phyloP scores from a whole-genome alignment of 2,329 filamentous ascomycete genomes.

The Monosporascus ibericus region DNA sequence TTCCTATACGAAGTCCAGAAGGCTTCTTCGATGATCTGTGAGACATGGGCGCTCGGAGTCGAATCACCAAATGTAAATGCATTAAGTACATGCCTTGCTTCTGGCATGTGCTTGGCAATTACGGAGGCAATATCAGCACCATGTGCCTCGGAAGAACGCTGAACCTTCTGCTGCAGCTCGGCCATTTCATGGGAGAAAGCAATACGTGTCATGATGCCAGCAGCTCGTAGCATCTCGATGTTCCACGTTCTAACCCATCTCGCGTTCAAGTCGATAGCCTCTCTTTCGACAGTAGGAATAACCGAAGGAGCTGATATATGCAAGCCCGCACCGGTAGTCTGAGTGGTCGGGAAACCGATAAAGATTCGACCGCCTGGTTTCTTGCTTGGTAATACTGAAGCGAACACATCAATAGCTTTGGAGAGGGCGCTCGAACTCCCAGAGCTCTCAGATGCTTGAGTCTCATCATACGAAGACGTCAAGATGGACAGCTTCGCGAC shows the following conservation, averaged over 20 bases:
- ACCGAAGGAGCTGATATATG: constrained; percentile 94
- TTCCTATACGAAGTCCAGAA: constrained; percentile 91
- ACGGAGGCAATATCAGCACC: constrained; percentile 53
- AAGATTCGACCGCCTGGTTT: constrained; percentile 81
- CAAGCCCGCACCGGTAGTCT: constrained; percentile 89
- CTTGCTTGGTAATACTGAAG: constrained; percentile 82
- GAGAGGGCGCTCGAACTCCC: constrained; percentile 38
- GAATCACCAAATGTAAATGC: constrained; percentile 88
- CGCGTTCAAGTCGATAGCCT: constrained; percentile 94
- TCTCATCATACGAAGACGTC: constrained; percentile 85
- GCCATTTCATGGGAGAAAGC: constrained; percentile 85
- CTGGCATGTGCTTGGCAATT: constrained; percentile 63
- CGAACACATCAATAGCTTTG: constrained; percentile 72
- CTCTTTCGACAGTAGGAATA: constrained; percentile 93
- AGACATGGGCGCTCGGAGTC: constrained; percentile 78
- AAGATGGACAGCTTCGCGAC: constrained; percentile 79
- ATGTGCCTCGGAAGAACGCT: constrained; percentile 35
- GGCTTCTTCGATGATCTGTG: constrained; percentile 83
- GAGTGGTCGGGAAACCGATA: constrained; percentile 95
- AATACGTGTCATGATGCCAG: constrained; percentile 83
- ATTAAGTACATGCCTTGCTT: constrained; percentile 75
- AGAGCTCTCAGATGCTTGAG: constrained; percentile 56
- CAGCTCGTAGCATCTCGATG: constrained; percentile 81
- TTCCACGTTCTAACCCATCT: constrained; percentile 96
- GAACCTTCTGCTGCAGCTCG: constrained; percentile 59